These are phyloP conservation scores for Chrysopogon serrulatus DNA, from an alignment of 176 grass and related monocot genomes.

Conservation along the genomic window DNA sequence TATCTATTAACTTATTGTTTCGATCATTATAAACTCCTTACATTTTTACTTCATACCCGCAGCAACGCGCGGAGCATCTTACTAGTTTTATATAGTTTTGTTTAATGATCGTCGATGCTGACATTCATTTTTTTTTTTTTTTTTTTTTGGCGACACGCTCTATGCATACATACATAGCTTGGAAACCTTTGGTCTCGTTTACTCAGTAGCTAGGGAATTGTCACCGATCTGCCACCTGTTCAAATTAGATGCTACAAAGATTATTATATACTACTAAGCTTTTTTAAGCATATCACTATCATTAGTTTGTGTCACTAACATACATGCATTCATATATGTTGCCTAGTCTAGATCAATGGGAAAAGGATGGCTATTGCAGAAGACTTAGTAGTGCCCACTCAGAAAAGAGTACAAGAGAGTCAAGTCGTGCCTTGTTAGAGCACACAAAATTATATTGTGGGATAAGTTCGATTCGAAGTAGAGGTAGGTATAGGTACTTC, in stretches of 20 bases:
- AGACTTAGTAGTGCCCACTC: no score
- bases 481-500: not conserved
- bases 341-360: not conserved
- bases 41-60: no score
- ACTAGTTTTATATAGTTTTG: not conserved
- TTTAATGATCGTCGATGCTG: not conserved
- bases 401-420: not conserved
- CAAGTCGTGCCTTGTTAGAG: not conserved
- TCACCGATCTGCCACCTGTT: no score
- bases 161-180: no score
- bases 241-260: not conserved
- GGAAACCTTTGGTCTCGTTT: not conserved
- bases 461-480: not conserved
- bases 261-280: no score
- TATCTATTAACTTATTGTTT: no score
- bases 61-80: no score
- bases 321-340: not conserved
- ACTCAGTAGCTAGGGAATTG: no score
- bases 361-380: not conserved
- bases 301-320: not conserved
- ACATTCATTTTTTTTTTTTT: not conserved
- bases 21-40: no score
- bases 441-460: not conserved
- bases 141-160: not conserved
- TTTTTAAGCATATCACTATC: not conserved